phyloP scores from a whole-genome alignment of 164 flowering plant genomes.

The Protea cynaroides region DNA sequence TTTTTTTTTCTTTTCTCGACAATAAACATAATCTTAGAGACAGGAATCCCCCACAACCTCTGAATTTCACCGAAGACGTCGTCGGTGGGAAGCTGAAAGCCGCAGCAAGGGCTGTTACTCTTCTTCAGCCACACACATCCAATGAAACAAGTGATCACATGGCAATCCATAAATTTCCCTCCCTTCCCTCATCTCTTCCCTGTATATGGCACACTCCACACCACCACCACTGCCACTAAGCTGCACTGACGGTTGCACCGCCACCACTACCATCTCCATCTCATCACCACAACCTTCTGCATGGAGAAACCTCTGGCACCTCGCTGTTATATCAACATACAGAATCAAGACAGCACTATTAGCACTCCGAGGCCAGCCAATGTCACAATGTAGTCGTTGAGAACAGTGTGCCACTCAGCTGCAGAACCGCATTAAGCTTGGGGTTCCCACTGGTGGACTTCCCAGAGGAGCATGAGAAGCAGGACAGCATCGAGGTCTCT shows the following conservation, averaged over 20 bases:
- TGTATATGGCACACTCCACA: conserved; percentile 64
- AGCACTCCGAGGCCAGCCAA: conserved; percentile 30
- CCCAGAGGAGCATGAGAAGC: conserved; percentile 68
- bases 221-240: conserved; percentile 19
- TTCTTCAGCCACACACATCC: conserved; percentile 81
- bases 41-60: conserved; percentile 62
- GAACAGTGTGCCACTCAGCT: conserved; percentile 33
- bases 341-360: conserved; percentile 27
- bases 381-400: conserved; percentile 26
- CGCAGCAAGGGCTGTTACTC: conserved; percentile 81
- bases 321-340: conserved; percentile 35
- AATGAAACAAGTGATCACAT: conserved; percentile 79
- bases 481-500: conserved; percentile 62
- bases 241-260: conserved; percentile 59
- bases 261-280: conserved; percentile 39
- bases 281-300: conserved; percentile 17
- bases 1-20: no score
- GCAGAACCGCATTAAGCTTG: conserved; percentile 21
- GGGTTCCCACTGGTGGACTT: conserved; percentile 47
- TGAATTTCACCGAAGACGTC: conserved; percentile 73
- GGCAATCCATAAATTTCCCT: conserved; percentile 81
- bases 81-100: conserved; percentile 70
- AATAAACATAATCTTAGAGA: no score
- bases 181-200: conserved; percentile 50
- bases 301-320: conserved; percentile 50